Evolutionary conservation across 1,139 yeast species (phyloP).

Genomic region (Maudiozyma humilis): DNA sequence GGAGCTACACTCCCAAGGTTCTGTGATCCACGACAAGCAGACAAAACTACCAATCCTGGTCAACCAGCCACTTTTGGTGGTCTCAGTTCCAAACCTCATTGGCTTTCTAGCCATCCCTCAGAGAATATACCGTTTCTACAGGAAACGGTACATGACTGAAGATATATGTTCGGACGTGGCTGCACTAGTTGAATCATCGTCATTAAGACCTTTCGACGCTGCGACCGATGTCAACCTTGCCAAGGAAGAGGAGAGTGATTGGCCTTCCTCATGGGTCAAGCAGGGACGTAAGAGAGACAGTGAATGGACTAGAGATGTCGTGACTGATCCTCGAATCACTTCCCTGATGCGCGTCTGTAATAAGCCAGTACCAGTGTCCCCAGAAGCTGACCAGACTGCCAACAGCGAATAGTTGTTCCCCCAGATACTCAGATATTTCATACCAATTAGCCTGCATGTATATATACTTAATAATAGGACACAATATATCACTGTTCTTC

Average conservation of each 20-base stretch:
- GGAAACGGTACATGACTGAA: constrained; percentile 62
- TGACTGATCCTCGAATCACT: constrained; percentile 57
- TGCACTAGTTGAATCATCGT: constrained; percentile 45
- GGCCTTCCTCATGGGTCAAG: constrained; percentile 85
- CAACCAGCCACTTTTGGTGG: constrained; percentile 67
- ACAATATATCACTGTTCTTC: too few relatives aligned
- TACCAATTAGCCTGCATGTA: neutral
- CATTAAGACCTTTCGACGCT: constrained; percentile 47
- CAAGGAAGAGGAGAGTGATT: constrained; percentile 68
- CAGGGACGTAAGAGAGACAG: constrained; percentile 61
- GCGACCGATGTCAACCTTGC: constrained; percentile 48
- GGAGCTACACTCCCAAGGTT: constrained; percentile 23
- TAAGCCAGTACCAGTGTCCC: neutral
- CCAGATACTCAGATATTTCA: neutral
- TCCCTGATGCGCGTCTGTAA: constrained; percentile 6
- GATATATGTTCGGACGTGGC: constrained; percentile 57
- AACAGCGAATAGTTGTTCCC: too few relatives aligned
- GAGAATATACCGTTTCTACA: constrained; percentile 72
- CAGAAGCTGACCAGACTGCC: too few relatives aligned
- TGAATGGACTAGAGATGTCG: constrained; percentile 82
- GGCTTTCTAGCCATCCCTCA: constrained; percentile 75
- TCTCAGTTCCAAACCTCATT: constrained; percentile 63
- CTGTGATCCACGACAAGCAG: constrained; percentile 26
- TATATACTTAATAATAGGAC: neutral
- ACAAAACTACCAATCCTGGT: constrained; percentile 50